Base-by-base conservation (phyloP, 2,329 filamentous ascomycete genomes). In the Alternaria longipes region DNA sequence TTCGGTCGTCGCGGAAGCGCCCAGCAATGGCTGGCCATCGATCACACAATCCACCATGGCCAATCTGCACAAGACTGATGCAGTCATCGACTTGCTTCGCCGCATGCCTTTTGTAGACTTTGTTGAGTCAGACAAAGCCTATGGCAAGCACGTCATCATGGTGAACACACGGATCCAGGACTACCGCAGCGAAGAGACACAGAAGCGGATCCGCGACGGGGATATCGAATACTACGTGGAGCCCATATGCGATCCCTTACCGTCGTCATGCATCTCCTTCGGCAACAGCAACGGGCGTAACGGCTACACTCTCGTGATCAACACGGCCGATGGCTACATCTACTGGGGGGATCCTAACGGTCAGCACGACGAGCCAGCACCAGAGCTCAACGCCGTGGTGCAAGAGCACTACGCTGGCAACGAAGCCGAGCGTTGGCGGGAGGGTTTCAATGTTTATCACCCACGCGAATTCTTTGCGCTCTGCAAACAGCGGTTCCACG, bases 311-410 rank as follows among this genome's bases (percentile, higher is more conserved):
- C 24, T 45, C 16, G 14, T 45, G 12, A 28, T 45, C 2, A 18
- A 45, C 8, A 45, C 42, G 24, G 42, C 16, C 3, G 42, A 45
- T 28, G 42, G 42, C 0, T 28, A 45, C 8, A 24, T 45, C 24
- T 45, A 45, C 42, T 45, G 42, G 42, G 42, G 42, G 8, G 42
- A 45, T 2, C 42, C 42, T 45, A 5, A 8, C 24, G 42, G 42
- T 8, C 42, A 5, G 42, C 42, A 5, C 42, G 42, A 45, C 14
- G 24, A 45, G 42, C 42, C 42, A 18, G 42, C 24, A 24, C 42
- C 24, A 45, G 42, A 45, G 42, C 42, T 45, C 22, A 45, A 45
- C n/a, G 24, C 42, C 16, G 42, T 45, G 42, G 24, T 45, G 24
- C 24, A 45, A 28, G 42, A 45, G 14, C 42, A 24, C 4, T 12